Percentiles rank a stretch among this genome's conserved stretches.
These are phyloP conservation scores for Termitomyces sp. DNA, from an alignment of 768 basidiomycete species.

Conservation along the genomic window DNA sequence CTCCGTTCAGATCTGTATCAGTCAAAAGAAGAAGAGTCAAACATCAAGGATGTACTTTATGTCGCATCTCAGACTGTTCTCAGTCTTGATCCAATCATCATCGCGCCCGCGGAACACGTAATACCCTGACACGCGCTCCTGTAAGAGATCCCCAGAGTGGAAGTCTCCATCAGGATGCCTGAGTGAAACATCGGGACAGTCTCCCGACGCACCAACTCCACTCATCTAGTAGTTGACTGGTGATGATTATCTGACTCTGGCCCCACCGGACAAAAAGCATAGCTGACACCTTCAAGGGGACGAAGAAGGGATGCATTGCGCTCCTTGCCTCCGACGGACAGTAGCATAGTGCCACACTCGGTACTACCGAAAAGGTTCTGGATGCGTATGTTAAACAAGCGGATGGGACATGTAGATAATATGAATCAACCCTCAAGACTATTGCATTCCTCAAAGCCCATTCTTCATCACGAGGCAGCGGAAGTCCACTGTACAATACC, in stretches of 20 bases:
- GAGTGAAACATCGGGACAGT: slow-evolving; percentile 62
- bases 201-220: slow-evolving; percentile 69
- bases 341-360: slow-evolving; percentile 71
- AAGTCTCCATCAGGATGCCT: slow-evolving; percentile 65
- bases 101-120: slow-evolving; percentile 71
- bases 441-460: slow-evolving; percentile 65
- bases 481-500: slow-evolving; percentile 62
- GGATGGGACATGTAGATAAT: slow-evolving; percentile 14
- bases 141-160: slow-evolving; percentile 83
- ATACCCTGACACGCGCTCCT: slow-evolving; percentile 52
- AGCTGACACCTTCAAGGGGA: slow-evolving; percentile 56
- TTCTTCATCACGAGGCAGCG: slow-evolving; percentile 62
- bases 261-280: slow-evolving; percentile 57
- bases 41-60: slow-evolving; percentile 46
- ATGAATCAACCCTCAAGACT: slow-evolving; percentile 49
- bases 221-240: slow-evolving; percentile 51
- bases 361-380: slow-evolving; percentile 81
- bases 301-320: slow-evolving; percentile 49
- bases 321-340: slow-evolving; percentile 54
- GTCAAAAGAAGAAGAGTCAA: slow-evolving; percentile 3
- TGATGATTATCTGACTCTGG: slow-evolving; percentile 42
- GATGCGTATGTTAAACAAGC: slow-evolving; percentile 19
- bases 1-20: slow-evolving; percentile 30
- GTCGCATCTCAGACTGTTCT: slow-evolving; percentile 75
- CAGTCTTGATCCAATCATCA: slow-evolving; percentile 86